Evolutionary conservation across 495 filamentous ascomycete genomes (phyloP), one percentile per base, ranked within the genome.

Genomic region (Xylaria acuta): DNA sequence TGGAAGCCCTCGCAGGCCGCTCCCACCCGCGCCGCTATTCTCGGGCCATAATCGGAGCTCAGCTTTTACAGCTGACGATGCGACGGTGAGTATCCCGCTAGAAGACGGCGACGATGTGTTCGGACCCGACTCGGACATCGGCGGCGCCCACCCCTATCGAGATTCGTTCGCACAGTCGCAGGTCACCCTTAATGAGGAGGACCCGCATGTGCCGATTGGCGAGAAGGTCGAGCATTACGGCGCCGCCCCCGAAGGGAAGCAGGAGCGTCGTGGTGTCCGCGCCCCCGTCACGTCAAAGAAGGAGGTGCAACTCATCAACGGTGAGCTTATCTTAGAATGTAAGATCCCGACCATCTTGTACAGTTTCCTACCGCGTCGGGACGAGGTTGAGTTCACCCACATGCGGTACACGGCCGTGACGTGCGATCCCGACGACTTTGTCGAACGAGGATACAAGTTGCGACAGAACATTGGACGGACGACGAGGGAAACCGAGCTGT

Each of bases 391-490:
- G 80, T 99, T 98, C 79, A 99, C 97, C 1, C 95, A 99, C 79
- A 98, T 98, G 97, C 92, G 97, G n/a, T 99, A 99, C 78, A 98
- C 97, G 40, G 97, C 97, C n/a, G 96, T 97, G 45, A 99, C 97
- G 1, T 98, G 95, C 77, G 97, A 99, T 78, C 97, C 97, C 0
- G 95, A 98, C 79, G 95, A 99, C 77, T 99, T 97, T 74, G 91
- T 93, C 0, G 85, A 88, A 20, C 86, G 90, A 64, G 95, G 96
- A 0, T 99, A 98, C 84, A 96, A 97, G 80, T 81, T 99, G 75
- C 92, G 97, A n/a, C 97, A 98, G 81, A 95, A 97, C 79, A 93
- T 98, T 69, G 93, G 93, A 6, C 88, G 82, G 65, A 98, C 94
- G 0, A 83, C 89, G 43, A 88, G 97, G 71, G 96, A 99, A 79